Base-by-base conservation (phyloP, 768 basidiomycete species). In the Amyloporia xantha region DNA sequence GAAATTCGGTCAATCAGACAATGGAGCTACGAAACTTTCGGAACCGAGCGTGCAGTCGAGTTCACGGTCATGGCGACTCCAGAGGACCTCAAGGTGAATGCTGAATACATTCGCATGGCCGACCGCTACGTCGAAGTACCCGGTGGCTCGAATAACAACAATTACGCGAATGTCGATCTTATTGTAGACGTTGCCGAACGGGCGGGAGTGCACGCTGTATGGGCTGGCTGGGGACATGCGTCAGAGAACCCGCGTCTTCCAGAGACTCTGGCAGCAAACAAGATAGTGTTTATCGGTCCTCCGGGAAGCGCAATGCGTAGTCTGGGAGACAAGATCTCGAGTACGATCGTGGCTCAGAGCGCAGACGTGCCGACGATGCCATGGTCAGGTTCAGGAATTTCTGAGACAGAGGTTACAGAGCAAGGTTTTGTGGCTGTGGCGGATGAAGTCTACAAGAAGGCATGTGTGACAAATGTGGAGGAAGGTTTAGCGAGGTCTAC, bases 31-130 rank as follows among this genome's bases (percentile, higher is more conserved):
- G 96, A 98, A 71, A 93, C 94, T 0, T 99, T 99, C 68, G 96
- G 96, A 52, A 83, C 82, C 47, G 96, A 99, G 64, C 86, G 91
- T 57, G 90, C 88, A 47, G 78, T 99, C 70, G 94, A 99, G 66
- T 98, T 99, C 75, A 95, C 93, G 33, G 96, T 98, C 52, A 98
- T 99, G 96, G 93, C 96, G 44, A 99, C 96, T 11, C 96, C 96
- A 20, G 96, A 99, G 66, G 95, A 97, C 71, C 74, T 98, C 55
- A 91, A 92, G 67, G 94, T 97, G 67, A 99, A 99, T 61, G 96
- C 96, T 26, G 96, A 99, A 62, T 99, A 99, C 69, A 99, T 99
- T 67, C 87, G 96, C 53, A 99, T 99, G 96, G 96, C 96, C 37
- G 96, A 99, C 66, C 86, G 93, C 59, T 98, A 96, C 64, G 87